Evolutionary conservation across 1,139 yeast genomes (phyloP).

Genomic region (Candida sojae): DNA sequence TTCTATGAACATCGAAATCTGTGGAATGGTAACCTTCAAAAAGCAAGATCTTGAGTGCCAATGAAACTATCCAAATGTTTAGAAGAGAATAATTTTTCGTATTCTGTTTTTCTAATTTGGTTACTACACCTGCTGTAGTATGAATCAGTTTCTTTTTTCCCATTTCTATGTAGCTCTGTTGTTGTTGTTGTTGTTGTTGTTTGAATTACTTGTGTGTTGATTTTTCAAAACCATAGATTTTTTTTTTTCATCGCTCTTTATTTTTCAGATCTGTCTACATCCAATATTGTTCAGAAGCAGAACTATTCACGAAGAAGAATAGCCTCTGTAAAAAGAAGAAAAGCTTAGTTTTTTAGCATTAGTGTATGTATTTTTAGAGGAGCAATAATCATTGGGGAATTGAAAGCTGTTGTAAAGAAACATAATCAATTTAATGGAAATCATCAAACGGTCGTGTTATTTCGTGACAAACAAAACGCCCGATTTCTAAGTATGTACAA

Average conservation of each 20-base stretch:
- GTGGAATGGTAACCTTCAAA: slow-evolving; percentile 68
- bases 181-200: neutral
- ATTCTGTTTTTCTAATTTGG: neutral
- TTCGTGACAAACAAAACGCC: too few species aligned
- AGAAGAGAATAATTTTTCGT: slow-evolving; percentile 26
- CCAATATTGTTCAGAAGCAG: too few species aligned
- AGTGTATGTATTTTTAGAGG: too few species aligned
- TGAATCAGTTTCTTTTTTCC: neutral
- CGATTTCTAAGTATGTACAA: too few species aligned
- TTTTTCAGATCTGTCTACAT: neutral
- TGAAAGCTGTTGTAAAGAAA: too few species aligned
- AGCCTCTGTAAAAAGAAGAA: too few species aligned
- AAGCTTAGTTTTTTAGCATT: too few species aligned
- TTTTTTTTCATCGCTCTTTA: neutral
- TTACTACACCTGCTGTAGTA: neutral
- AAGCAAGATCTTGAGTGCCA: slow-evolving; percentile 40
- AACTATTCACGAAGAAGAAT: too few species aligned
- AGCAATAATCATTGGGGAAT: too few species aligned
- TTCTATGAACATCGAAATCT: slow-evolving; percentile 95
- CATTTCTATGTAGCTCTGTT: neutral
- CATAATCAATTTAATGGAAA: too few species aligned
- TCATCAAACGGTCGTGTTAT: too few species aligned
- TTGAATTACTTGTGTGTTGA: neutral
- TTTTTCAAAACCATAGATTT: neutral
- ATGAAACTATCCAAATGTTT: slow-evolving; percentile 42